Conservation (phyloP, 768 basidiomycete species). For the Amanita exitialis region DNA sequence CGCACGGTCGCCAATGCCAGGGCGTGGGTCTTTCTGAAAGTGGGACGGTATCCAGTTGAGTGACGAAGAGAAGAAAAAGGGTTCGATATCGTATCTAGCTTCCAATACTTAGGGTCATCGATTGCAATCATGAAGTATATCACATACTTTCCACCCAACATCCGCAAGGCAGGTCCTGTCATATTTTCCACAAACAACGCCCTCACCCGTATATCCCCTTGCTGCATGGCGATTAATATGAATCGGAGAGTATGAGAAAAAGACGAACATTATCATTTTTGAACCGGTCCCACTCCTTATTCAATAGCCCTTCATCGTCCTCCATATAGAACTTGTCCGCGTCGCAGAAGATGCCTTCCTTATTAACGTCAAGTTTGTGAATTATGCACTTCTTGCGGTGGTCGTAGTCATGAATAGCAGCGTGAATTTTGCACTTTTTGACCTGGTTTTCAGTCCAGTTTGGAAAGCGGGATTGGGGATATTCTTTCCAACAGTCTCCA, state of each 20-base stretch:
- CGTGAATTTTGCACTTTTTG: conserved; percentile 26
- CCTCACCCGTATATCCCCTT: conserved; percentile 32
- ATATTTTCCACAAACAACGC: conserved; percentile 44
- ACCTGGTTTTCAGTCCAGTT: conserved; percentile 46
- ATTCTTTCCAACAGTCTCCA: conserved; percentile 27
- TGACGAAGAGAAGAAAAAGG: conserved; percentile 59
- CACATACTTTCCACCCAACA: conserved; percentile 46
- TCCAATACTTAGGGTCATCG: neutral
- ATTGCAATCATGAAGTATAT: neutral
- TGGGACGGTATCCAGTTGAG: conserved; percentile 61
- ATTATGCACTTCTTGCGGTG: conserved; percentile 18
- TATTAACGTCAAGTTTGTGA: conserved; percentile 31
- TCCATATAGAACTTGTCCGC: conserved; percentile 12
- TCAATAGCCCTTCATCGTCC: conserved; percentile 8
- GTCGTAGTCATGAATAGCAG: conserved; percentile 23
- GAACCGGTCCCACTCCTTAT: conserved; percentile 27
- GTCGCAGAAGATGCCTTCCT: conserved; percentile 22
- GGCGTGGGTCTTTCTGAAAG: conserved; percentile 38
- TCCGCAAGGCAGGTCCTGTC: conserved; percentile 42
- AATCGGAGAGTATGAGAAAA: neutral
- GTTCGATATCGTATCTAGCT: conserved; percentile 45
- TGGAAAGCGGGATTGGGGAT: conserved; percentile 39
- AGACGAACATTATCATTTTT: conserved; percentile 24
- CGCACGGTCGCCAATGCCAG: conserved; percentile 44
- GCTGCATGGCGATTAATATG: conserved; percentile 1